A percentile compares a stretch with the other conserved stretches of the same genome.
Evolutionary conservation across 768 basidiomycete genomes (phyloP).

Genomic region (Rhodosporidiobolus odoratus): DNA sequence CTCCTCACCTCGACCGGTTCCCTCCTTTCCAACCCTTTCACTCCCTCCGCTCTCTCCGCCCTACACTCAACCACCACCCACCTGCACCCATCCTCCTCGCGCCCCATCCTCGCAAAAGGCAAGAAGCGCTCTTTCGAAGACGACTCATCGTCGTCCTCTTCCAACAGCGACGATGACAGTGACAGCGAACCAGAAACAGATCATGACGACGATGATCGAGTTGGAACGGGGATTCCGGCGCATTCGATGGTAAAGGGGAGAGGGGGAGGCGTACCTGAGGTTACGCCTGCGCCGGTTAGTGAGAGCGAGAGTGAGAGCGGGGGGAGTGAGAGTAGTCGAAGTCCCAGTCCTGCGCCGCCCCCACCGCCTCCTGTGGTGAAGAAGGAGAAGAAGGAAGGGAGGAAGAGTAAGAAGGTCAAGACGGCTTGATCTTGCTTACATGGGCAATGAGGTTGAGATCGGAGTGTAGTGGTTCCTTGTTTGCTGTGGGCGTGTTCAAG

Average conservation of each 20-base stretch:
- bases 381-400: constrained; percentile 35
- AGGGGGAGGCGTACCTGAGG: background rate
- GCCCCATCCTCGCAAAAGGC: background rate
- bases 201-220: constrained; percentile 24
- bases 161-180: background rate
- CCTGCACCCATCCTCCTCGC: background rate
- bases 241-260: constrained; percentile 44
- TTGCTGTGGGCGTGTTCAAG: background rate
- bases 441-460: background rate
- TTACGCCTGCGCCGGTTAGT: background rate
- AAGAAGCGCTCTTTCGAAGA: constrained; percentile 5
- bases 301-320: background rate
- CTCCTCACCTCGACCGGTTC: constrained; percentile 43
- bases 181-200: constrained; percentile 4
- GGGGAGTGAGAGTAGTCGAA: background rate
- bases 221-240: constrained; percentile 37
- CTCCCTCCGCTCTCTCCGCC: constrained; percentile 8
- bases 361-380: background rate
- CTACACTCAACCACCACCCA: background rate
- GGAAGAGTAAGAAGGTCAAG: constrained; percentile 39
- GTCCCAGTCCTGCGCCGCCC: constrained; percentile 2
- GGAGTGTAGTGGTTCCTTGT: background rate
- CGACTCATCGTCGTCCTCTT: background rate
- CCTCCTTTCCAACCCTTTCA: constrained; percentile 39
- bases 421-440: constrained; percentile 1